phyloP scores from a whole-genome alignment of 495 filamentous ascomycete species.

The Penicillium soppii region DNA sequence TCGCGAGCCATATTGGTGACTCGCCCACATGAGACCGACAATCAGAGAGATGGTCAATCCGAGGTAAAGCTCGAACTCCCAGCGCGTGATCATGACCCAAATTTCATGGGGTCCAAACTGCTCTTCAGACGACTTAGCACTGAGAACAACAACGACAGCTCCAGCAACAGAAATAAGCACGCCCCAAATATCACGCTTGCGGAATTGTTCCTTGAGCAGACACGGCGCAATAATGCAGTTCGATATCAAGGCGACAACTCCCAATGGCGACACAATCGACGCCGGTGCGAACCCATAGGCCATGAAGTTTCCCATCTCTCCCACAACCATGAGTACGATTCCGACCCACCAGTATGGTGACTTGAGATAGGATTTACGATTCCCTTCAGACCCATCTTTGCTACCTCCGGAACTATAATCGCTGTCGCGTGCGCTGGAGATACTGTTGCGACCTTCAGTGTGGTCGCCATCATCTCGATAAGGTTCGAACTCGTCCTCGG shows the following conservation, averaged over 20 bases:
- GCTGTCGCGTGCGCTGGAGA: slow-evolving; percentile 16
- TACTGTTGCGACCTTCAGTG: slow-evolving; percentile 13
- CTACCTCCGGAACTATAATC: slow-evolving; percentile 22
- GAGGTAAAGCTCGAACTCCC: slow-evolving; percentile 90
- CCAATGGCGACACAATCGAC: slow-evolving; percentile 94
- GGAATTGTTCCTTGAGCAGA: slow-evolving; percentile 86
- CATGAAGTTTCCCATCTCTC: slow-evolving; percentile 93
- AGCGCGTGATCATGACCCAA: slow-evolving; percentile 81
- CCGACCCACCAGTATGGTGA: slow-evolving; percentile 97
- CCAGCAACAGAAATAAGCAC: slow-evolving; percentile 81
- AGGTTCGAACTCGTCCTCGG: slow-evolving; percentile 14
- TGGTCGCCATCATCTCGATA: slow-evolving; percentile 25
- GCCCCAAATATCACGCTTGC: slow-evolving; percentile 81
- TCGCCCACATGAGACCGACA: slow-evolving; percentile 72
- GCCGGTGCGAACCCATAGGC: slow-evolving; percentile 98
- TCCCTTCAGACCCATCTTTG: slow-evolving; percentile 21
- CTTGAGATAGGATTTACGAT: slow-evolving; percentile 70
- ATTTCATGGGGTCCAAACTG: slow-evolving; percentile 90
- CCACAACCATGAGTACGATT: slow-evolving; percentile 86
- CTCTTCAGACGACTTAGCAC: slow-evolving; percentile 83
- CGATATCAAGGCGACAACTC: slow-evolving; percentile 90
- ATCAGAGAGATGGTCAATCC: slow-evolving; percentile 73
- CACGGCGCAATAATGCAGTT: slow-evolving; percentile 96
- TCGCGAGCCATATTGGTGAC: slow-evolving; percentile 72
- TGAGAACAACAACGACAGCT: slow-evolving; percentile 90